phyloP scores from a whole-genome alignment of 1,284 basidiomycete species.

The Heterobasidion parviporum region DNA sequence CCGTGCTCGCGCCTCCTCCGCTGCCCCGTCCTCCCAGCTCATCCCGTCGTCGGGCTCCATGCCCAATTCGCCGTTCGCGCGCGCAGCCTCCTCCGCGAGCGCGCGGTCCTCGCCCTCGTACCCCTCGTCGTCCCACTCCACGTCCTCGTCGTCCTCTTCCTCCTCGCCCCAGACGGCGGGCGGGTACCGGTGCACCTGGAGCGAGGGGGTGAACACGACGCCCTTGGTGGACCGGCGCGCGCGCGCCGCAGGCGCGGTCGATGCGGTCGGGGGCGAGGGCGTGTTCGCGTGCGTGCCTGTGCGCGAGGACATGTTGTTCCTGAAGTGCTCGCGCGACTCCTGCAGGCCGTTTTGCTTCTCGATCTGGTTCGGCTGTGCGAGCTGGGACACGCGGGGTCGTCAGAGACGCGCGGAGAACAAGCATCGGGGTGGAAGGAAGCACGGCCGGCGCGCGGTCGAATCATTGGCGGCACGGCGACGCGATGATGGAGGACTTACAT shows the following conservation, averaged over 20 bases:
- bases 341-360: conserved; percentile 49
- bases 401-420: neutral
- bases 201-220: conserved; percentile 53
- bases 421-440: neutral
- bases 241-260: conserved; percentile 14
- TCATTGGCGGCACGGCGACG: too few relatives aligned
- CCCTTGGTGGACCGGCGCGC: conserved; percentile 19
- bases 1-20: conserved; percentile 36
- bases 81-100: conserved; percentile 43
- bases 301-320: conserved; percentile 41
- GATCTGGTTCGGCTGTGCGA: conserved; percentile 67
- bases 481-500: conserved; percentile 49
- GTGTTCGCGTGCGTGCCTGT: conserved; percentile 33
- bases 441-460: too few relatives aligned
- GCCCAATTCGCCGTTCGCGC: conserved; percentile 15
- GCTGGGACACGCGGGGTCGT: conserved; percentile 27
- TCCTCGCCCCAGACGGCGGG: conserved; percentile 78
- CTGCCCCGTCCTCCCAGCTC: conserved; percentile 65
- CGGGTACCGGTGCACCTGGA: conserved; percentile 62
- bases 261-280: conserved; percentile 30
- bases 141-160: conserved; percentile 69
- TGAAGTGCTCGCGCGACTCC: conserved; percentile 41
- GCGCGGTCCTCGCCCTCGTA: conserved; percentile 63
- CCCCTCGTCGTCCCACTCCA: conserved; percentile 68
- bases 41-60: conserved; percentile 67